phyloP scores from a whole-genome alignment of 345 rosid species.

The Eucalyptus rudis region DNA sequence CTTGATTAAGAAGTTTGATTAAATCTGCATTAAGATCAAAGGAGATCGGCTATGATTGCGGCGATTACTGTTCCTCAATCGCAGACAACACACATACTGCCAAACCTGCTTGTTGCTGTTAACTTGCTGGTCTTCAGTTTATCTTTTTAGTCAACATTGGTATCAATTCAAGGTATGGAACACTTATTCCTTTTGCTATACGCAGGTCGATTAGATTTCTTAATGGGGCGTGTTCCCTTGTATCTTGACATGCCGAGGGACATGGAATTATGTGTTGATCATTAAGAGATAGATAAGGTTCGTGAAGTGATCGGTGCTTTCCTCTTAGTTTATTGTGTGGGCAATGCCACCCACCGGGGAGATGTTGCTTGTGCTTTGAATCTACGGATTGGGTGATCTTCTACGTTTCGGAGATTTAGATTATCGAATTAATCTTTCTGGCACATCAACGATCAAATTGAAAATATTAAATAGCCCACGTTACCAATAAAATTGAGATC shows the following conservation, averaged over 20 bases:
- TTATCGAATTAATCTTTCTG: not conserved
- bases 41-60: constrained; percentile 67
- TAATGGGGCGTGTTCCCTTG: not conserved
- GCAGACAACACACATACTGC: constrained; percentile 36
- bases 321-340: not conserved
- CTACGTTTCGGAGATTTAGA: not conserved
- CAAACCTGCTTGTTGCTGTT: not conserved
- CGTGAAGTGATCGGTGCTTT: not conserved
- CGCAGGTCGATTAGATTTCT: not conserved
- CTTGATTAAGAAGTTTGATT: constrained; percentile 20
- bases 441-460: not conserved
- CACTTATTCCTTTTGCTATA: not conserved
- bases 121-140: not conserved
- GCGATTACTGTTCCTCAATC: constrained; percentile 36
- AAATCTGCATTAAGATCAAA: constrained; percentile 37
- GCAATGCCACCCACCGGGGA: not conserved
- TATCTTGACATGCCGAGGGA: not conserved
- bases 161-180: not conserved
- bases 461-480: not conserved
- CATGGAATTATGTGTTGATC: not conserved
- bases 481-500: not conserved
- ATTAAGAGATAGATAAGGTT: not conserved
- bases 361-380: not conserved
- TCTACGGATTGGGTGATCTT: not conserved
- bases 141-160: not conserved